Base-by-base conservation (phyloP, 805 yeast species). In the Wickerhamomyces rabaulensis region DNA sequence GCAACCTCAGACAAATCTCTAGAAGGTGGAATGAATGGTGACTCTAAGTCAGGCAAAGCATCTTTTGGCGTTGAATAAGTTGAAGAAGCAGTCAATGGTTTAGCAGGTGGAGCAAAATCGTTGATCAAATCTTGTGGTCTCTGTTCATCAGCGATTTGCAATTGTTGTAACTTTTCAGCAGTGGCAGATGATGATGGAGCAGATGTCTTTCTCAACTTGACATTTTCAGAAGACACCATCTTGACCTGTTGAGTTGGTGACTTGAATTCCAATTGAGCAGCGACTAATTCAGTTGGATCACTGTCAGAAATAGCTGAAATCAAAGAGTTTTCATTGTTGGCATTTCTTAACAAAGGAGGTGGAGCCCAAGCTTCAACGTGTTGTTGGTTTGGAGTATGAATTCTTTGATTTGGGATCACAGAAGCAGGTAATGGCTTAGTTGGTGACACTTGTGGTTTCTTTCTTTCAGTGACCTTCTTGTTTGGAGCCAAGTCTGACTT, bases 311-410 rank as follows among this genome's bases (percentile, higher is more conserved):
- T 25, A 19, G n/a, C 9, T 8, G 52, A 45, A n/a, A 50, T 38
- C 44, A 56, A 44, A n/a, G 61, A 55, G 27, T 49, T 51, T 23
- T 42, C 51, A 35, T 57, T 51, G 20, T 44, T 39, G 6, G 46
- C 3, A 17, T 52, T 49, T 39, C 48, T 51, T 1, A 53, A 37
- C 25, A 54, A 33, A 23, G 58, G 53, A 4, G 62, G 61, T 7
- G 60, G 60, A 21, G 44, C 38, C 22, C 21, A 41, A 35, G 37
- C 42, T 27, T 41, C 41, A 21, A 39, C 27, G 3, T 43, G 42
- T 27, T 58, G 61, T 15, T 50, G 52, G 12, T 46, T 40, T 21
- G 62, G 60, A 9, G 60, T 57, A 4, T 52, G 43, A 17, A 51
- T 48, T 43, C 53, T 48, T 46, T 52, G 57, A 10, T 47, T 52